These are phyloP conservation scores for Crassisporium funariophilum DNA, from an alignment of 768 basidiomycete genomes.

Conservation along the genomic window DNA sequence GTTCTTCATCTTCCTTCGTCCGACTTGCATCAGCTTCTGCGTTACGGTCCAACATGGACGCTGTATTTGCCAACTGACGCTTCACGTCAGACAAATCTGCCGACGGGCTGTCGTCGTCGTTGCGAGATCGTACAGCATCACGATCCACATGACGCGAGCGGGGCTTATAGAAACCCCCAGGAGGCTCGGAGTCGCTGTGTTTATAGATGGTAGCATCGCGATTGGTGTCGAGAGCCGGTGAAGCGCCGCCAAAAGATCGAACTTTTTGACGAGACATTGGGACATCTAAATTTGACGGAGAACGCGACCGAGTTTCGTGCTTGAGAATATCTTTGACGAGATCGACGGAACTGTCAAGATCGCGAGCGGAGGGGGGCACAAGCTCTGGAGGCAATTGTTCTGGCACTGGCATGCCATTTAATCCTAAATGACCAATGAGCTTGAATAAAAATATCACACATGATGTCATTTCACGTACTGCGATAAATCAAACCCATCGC, in stretches of 20 bases:
- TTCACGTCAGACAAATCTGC: slow-evolving; percentile 87
- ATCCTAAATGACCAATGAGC: slow-evolving; percentile 46
- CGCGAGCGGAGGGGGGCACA: slow-evolving; percentile 86
- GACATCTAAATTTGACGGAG: slow-evolving; percentile 52
- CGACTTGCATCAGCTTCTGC: slow-evolving; percentile 61
- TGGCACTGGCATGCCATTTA: slow-evolving; percentile 92
- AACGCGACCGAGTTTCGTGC: slow-evolving; percentile 78
- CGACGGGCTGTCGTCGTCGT: slow-evolving; percentile 61
- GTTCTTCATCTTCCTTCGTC: slow-evolving; percentile 82
- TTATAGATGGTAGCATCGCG: slow-evolving; percentile 94
- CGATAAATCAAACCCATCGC: slow-evolving; percentile 99
- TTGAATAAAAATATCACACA: neutral
- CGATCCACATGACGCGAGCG: slow-evolving; percentile 85
- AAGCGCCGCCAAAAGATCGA: slow-evolving; percentile 67
- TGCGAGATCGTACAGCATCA: slow-evolving; percentile 71
- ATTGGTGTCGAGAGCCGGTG: slow-evolving; percentile 54
- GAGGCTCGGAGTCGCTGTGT: slow-evolving; percentile 64
- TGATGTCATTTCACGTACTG: slow-evolving; percentile 56
- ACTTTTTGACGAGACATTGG: slow-evolving; percentile 66
- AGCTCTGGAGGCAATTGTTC: slow-evolving; percentile 86
- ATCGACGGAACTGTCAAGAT: slow-evolving; percentile 87
- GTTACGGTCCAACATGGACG: slow-evolving; percentile 75
- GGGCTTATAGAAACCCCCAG: slow-evolving; percentile 75
- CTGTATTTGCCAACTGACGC: slow-evolving; percentile 76
- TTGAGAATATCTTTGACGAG: slow-evolving; percentile 86